phyloP scores from a whole-genome alignment of 2,329 filamentous ascomycete genomes.

The Fusarium sp. region DNA sequence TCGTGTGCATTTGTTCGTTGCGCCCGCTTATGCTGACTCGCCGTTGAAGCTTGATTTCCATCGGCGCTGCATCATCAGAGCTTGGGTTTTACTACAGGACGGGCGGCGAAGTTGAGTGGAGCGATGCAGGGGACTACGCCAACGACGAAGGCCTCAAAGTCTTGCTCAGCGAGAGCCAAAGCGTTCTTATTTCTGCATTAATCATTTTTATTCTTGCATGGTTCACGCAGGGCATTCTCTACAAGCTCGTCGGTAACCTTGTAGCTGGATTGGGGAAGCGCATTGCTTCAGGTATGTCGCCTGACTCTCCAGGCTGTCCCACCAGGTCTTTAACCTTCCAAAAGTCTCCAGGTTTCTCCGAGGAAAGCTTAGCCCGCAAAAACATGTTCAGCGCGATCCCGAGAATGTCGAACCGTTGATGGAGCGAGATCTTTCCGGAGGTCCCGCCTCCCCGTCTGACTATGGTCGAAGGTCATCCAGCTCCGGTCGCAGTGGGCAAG shows the following conservation, averaged over 20 bases:
- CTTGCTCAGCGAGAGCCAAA: constrained; percentile 43
- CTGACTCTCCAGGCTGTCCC: neutral
- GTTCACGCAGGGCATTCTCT: constrained; percentile 38
- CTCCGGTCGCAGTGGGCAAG: constrained; percentile 1
- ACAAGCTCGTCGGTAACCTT: constrained; percentile 36
- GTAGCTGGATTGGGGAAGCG: constrained; percentile 29
- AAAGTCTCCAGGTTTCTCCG: constrained; percentile 29
- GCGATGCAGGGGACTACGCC: constrained; percentile 45
- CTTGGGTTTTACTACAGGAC: constrained; percentile 48
- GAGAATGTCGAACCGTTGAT: constrained; percentile 35
- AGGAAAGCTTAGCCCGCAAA: constrained; percentile 26
- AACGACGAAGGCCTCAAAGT: constrained; percentile 47
- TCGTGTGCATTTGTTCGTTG: neutral
- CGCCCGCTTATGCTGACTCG: constrained; percentile 19
- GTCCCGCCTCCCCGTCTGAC: neutral
- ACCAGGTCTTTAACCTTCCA: constrained; percentile 5
- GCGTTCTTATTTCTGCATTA: constrained; percentile 37
- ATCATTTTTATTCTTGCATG: constrained; percentile 39
- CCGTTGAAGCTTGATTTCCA: constrained; percentile 39
- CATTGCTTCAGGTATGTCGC: constrained; percentile 40
- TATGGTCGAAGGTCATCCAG: constrained; percentile 14
- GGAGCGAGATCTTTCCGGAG: constrained; percentile 1
- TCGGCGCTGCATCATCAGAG: constrained; percentile 46
- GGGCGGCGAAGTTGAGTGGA: constrained; percentile 49
- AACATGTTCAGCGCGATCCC: constrained; percentile 26